Evolutionary conservation across 805 yeast species (phyloP).

Genomic region (Alloascoidea hylecoeti): DNA sequence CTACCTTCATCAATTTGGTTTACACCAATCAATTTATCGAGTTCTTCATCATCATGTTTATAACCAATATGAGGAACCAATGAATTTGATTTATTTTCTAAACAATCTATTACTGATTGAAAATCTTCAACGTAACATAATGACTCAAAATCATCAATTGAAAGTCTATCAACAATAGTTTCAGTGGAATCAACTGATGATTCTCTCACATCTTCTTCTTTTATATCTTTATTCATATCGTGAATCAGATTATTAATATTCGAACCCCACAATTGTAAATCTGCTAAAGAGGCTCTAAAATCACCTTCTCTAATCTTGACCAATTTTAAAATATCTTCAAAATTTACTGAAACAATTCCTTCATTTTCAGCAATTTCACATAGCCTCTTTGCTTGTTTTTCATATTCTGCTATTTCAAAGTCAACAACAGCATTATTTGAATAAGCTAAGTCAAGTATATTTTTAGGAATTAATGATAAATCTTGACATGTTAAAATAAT

Average conservation of each 20-base stretch:
- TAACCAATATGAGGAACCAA: neutral
- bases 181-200: neutral
- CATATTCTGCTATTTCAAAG: conserved; percentile 11
- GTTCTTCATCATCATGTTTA: neutral
- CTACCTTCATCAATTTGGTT: neutral
- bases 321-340: conserved; percentile 8
- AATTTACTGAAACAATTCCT: no score
- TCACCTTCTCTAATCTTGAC: conserved; percentile 12
- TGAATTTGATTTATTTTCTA: conserved; percentile 6
- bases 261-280: conserved; percentile 13
- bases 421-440: conserved; percentile 25
- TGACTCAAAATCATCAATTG: conserved; percentile 11
- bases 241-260: no score
- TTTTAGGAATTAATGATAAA: conserved; percentile 29
- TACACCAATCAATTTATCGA: conserved; percentile 1
- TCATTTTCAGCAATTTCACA: conserved; percentile 19
- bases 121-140: conserved; percentile 7
- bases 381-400: conserved; percentile 12
- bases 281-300: conserved; percentile 7
- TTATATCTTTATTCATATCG: no score
- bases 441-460: conserved; percentile 28
- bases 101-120: conserved; percentile 10
- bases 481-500: conserved; percentile 53
- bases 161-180: neutral
- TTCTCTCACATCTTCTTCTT: no score